Percentiles rank a stretch among this genome's conserved stretches.
These are phyloP conservation scores for Amanita rimosa DNA, from an alignment of 768 basidiomycete genomes.

Conservation along the genomic window DNA sequence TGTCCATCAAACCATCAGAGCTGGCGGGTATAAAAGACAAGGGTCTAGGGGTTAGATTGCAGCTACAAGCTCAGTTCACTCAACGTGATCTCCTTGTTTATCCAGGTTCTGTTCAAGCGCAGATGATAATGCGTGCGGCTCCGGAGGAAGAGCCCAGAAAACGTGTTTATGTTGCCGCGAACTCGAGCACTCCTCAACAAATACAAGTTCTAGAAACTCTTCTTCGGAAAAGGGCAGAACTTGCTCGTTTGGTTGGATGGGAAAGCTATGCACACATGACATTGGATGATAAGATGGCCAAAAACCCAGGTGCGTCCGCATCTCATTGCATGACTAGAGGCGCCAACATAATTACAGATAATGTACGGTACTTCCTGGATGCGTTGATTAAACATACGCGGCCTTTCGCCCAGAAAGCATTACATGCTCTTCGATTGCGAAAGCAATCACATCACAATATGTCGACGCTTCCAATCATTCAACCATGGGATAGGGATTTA, in stretches of 20 bases:
- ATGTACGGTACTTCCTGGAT: conserved; percentile 79
- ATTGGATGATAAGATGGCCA: conserved; percentile 94
- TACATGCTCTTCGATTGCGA: conserved; percentile 50
- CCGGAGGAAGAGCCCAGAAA: conserved; percentile 75
- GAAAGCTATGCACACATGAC: conserved; percentile 82
- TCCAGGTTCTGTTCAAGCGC: conserved; percentile 81
- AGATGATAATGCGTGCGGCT: conserved; percentile 87
- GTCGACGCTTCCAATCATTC: conserved; percentile 48
- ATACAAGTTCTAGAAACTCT: conserved; percentile 69
- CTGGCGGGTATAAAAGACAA: conserved; percentile 64
- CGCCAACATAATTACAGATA: conserved; percentile 33
- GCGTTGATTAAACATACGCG: conserved; percentile 72
- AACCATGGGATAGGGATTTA: conserved; percentile 97
- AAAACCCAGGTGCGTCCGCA: conserved; percentile 59
- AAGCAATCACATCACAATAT: conserved; percentile 69
- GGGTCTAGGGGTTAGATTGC: conserved; percentile 64
- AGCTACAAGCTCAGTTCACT: conserved; percentile 68
- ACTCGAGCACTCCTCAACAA: conserved; percentile 65
- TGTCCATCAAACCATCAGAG: conserved; percentile 57
- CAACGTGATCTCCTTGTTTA: conserved; percentile 69
- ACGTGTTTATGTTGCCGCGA: conserved; percentile 73
- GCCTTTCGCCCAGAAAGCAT: conserved; percentile 64
- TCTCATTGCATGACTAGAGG: background rate
- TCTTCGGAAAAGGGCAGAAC: conserved; percentile 64
- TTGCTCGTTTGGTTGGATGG: conserved; percentile 78